Evolutionary conservation across 192 early-diverging fungal genomes (phyloP).

Genomic region (Pilaira anomala): DNA sequence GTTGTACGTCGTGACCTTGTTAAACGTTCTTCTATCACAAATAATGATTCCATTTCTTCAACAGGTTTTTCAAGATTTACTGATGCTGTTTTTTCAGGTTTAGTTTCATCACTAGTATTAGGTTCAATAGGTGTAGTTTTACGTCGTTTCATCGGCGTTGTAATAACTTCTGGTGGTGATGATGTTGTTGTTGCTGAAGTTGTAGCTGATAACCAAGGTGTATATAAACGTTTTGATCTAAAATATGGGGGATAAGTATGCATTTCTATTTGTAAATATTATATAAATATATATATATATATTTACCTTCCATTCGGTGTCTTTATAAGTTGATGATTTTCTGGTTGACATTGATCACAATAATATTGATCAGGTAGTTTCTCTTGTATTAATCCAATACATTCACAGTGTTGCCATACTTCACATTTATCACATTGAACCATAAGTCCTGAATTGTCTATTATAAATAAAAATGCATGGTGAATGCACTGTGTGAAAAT

Average conservation of each 20-base stretch:
- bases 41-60: no score
- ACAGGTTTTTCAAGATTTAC: no score
- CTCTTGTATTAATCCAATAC: conserved; percentile 75
- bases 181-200: no score
- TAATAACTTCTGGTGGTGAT: not conserved
- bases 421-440: conserved; percentile 92
- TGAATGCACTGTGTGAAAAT: not conserved
- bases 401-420: conserved; percentile 95
- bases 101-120: no score
- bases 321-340: conserved; percentile 66
- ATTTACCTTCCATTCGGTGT: conserved; percentile 41
- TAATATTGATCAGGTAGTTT: conserved; percentile 89
- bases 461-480: not conserved
- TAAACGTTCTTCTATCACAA: conserved; percentile 2
- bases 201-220: not conserved
- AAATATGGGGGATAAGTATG: no score
- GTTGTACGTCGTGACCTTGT: not conserved
- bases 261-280: no score
- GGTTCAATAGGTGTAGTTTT: no score
- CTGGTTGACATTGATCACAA: conserved; percentile 87
- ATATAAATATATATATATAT: no score
- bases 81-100: no score
- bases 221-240: conserved; percentile 10
- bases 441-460: conserved; percentile 71
- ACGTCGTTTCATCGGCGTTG: no score